Evolutionary conservation across 2,329 filamentous ascomycete genomes (phyloP), one percentile per base, ranked within the genome.

Genomic region (Alternaria sp.): DNA sequence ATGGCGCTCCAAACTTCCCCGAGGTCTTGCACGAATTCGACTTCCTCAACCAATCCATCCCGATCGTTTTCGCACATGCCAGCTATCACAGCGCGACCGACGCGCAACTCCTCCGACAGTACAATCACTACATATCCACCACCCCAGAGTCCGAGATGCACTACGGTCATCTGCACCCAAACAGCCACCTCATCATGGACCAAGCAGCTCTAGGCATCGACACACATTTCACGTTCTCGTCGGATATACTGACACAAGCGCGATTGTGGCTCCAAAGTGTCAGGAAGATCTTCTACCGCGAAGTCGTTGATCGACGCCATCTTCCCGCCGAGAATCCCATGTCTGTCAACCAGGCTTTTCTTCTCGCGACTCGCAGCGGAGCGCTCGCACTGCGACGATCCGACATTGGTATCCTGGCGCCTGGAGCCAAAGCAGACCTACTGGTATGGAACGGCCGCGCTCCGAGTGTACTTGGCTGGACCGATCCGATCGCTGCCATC

Each of bases 81-180:
- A 79, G 77, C 14, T 85, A 80, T 73, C 71, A 87, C 18, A 82
- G 82, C 0, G 71, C 79, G 1, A 60, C 65, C 0, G 82, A 84
- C 14, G 77, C 78, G 0, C 57, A 74, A 2, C 77, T 86, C 0
- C 80, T 88, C 1, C 84, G 84, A 11, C 63, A 74, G 0, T 81
- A 81, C 3, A 84, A 88, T 73, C 83, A 87, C 55, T 84, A 85
- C 75, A 75, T 89, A 45, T 86, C 85, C 55, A 86, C 86, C 61
- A 88, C 87, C 0, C 86, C 86, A 2, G 87, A 89, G 69, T 87
- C 85, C 0, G 87, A 89, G 68, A 84, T 87, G 80, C 85, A 87
- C 71, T 88, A 84, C 73, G 87, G 87, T n/a, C 85, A 87, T 67
- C 79, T 76, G 0, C 84, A 88, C 61, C 79, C 81, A 2, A 70